These are phyloP conservation scores for Cyberlindnera samutprakarnensis DNA, from an alignment of 805 yeast genomes.

Conservation along the genomic window DNA sequence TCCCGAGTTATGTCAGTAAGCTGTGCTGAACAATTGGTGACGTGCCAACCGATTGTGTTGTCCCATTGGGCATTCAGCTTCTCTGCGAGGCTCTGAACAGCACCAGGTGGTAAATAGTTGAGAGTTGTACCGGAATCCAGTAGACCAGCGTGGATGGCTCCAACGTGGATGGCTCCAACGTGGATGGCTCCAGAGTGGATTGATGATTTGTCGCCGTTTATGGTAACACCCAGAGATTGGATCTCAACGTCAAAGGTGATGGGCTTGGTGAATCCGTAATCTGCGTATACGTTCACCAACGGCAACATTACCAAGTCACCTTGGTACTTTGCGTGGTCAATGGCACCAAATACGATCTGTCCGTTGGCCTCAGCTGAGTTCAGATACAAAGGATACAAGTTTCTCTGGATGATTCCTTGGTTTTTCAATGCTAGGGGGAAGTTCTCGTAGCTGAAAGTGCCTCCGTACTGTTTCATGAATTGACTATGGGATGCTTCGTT, in stretches of 20 bases:
- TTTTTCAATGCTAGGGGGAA: constrained; percentile 30
- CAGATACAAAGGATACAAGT: constrained; percentile 52
- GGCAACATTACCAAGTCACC: constrained; percentile 43
- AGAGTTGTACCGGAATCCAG: constrained; percentile 56
- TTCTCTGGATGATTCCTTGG: constrained; percentile 42
- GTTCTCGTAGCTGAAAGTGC: constrained; percentile 2
- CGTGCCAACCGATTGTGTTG: constrained; percentile 12
- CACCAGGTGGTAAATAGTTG: constrained; percentile 32
- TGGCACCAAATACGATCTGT: constrained; percentile 54
- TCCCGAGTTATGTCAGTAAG: background rate
- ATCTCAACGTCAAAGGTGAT: constrained; percentile 3
- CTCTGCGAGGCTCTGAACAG: constrained; percentile 3
- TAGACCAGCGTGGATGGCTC: no score
- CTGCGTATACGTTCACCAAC: constrained; percentile 14
- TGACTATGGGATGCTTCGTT: constrained; percentile 3
- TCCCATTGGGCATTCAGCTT: constrained; percentile 15
- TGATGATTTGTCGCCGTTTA: constrained; percentile 4
- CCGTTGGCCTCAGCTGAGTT: constrained; percentile 31
- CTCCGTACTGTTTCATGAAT: constrained; percentile 6
- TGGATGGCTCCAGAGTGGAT: background rate
- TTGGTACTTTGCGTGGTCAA: constrained; percentile 45
- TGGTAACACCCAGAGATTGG: constrained; percentile 28
- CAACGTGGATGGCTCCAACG: no score
- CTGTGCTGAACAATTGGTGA: constrained; percentile 1
- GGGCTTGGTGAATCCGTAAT: constrained; percentile 34